These are phyloP conservation scores for Cytidiella melzeri DNA, from an alignment of 768 basidiomycete species.

Conservation along the genomic window DNA sequence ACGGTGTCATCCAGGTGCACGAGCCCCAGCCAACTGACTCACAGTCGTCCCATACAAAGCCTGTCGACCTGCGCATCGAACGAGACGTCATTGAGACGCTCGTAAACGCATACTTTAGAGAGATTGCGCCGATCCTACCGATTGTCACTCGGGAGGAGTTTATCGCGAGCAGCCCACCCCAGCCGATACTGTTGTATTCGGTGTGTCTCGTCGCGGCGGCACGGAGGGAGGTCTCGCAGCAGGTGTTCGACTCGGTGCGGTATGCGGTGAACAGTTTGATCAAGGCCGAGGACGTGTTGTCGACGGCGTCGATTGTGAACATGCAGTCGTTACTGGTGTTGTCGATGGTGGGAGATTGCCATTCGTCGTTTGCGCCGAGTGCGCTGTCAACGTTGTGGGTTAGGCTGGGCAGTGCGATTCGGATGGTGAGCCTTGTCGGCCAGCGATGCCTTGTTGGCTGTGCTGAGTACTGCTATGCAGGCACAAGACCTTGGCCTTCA, in stretches of 20 bases:
- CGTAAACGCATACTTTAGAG: conserved; percentile 86
- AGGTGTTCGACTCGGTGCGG: conserved; percentile 86
- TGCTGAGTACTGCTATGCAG: conserved; percentile 37
- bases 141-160: conserved; percentile 88
- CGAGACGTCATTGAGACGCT: conserved; percentile 74
- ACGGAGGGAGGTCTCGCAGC: conserved; percentile 74
- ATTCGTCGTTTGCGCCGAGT: conserved; percentile 83
- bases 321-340: conserved; percentile 84
- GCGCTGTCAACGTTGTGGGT: conserved; percentile 85
- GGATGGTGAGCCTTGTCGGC: conserved; percentile 59
- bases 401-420: conserved; percentile 80
- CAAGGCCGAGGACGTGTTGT: conserved; percentile 86
- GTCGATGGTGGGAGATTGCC: conserved; percentile 84
- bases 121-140: conserved; percentile 86
- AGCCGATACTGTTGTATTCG: conserved; percentile 83
- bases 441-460: conserved; percentile 4
- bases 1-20: conserved; percentile 82
- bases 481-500: conserved; percentile 97
- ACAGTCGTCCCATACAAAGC: conserved; percentile 49
- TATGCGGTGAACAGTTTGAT: conserved; percentile 82
- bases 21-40: conserved; percentile 55
- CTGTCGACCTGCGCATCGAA: conserved; percentile 68
- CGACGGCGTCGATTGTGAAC: conserved; percentile 78
- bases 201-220: conserved; percentile 92
- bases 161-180: conserved; percentile 61